Percentiles rank a stretch among this genome's conserved stretches.
Conservation (phyloP, 805 yeast genomes). For the Helenozyma rhizophorensis region DNA sequence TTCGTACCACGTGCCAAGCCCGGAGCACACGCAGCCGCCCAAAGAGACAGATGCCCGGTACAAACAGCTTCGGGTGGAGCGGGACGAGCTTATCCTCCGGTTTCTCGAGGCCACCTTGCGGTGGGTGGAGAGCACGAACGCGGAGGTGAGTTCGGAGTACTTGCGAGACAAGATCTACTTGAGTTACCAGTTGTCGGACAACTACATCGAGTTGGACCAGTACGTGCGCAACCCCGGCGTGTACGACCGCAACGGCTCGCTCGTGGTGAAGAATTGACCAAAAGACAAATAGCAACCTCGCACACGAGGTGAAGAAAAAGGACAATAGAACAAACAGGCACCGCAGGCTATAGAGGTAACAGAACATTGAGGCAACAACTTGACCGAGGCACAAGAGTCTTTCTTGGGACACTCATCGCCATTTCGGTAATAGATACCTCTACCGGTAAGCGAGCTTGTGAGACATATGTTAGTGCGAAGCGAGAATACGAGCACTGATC, state of each 20-base stretch:
- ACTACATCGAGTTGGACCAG: conserved; percentile 72
- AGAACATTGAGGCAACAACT: too few relatives aligned
- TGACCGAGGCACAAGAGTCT: too few relatives aligned
- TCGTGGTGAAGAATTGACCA: conserved; percentile 21
- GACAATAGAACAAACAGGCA: too few relatives aligned
- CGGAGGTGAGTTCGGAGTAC: conserved; percentile 44
- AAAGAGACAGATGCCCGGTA: conserved; percentile 35
- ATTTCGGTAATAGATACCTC: too few relatives aligned
- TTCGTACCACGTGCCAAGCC: conserved; percentile 59
- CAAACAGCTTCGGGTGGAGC: conserved; percentile 42
- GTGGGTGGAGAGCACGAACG: conserved; percentile 70
- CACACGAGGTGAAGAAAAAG: not conserved
- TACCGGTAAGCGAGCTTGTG: too few relatives aligned
- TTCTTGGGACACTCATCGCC: too few relatives aligned
- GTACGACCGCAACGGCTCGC: conserved; percentile 71
- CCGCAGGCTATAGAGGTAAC: too few relatives aligned
- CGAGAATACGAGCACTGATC: too few relatives aligned
- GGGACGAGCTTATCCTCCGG: conserved; percentile 48
- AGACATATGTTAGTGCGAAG: too few relatives aligned
- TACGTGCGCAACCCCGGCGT: conserved; percentile 74
- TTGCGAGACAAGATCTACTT: conserved; percentile 52
- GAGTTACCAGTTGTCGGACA: conserved; percentile 50
- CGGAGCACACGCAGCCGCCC: conserved; percentile 41
- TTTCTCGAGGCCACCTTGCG: conserved; percentile 62
- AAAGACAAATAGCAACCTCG: not conserved